phyloP scores from a whole-genome alignment of 371 early-diverging fungal genomes.

The Mortierella sp. region DNA sequence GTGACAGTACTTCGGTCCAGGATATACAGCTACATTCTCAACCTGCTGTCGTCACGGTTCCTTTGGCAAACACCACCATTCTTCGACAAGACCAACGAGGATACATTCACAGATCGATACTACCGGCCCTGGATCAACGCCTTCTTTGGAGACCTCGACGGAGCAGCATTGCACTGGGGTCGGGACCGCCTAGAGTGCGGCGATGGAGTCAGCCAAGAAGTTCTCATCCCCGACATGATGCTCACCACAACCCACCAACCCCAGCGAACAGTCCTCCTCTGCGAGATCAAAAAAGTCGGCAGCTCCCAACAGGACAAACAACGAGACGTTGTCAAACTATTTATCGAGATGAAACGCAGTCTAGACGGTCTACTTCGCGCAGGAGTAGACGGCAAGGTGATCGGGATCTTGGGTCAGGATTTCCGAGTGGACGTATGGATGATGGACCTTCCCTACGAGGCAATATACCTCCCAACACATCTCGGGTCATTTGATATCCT shows the following conservation, averaged over 20 bases:
- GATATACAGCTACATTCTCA: conserved; percentile 5
- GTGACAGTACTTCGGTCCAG: not conserved
- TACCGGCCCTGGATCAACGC: conserved; percentile 8
- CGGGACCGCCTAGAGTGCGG: not conserved
- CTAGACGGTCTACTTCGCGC: conserved; percentile 3
- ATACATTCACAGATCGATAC: conserved; percentile 13
- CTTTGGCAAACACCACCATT: conserved; percentile 11
- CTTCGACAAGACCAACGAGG: conserved; percentile 7
- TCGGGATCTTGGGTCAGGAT: conserved; percentile 9
- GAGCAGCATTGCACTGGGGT: not conserved
- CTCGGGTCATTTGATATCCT: conserved; percentile 15
- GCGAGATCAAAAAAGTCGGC: conserved; percentile 14
- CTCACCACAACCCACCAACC: not conserved
- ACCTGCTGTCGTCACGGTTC: not conserved
- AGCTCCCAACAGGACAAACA: not conserved
- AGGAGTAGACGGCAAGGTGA: conserved; percentile 18
- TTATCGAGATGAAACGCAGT: conserved; percentile 12
- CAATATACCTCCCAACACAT: conserved; percentile 9
- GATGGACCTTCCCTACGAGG: conserved; percentile 10
- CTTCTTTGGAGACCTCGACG: conserved; percentile 11
- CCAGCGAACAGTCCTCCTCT: not conserved
- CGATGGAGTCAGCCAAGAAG: not conserved
- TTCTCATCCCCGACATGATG: conserved; percentile 4
- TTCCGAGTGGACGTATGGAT: conserved; percentile 19
- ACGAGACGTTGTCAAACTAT: conserved; percentile 5